phyloP scores from a whole-genome alignment of 2,329 filamentous ascomycete genomes.

The Calonectria honghensis region DNA sequence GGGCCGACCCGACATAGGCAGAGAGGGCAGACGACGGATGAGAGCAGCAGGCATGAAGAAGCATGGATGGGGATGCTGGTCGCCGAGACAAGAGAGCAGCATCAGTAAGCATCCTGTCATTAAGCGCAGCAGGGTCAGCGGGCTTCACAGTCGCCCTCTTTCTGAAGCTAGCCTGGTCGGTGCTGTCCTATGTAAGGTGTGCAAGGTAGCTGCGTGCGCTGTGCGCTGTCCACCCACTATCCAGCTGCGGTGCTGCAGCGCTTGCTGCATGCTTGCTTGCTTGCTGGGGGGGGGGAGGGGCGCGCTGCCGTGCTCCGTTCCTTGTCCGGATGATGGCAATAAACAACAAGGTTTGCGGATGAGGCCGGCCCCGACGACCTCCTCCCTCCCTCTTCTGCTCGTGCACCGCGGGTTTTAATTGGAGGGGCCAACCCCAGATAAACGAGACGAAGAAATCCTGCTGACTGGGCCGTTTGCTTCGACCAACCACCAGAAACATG shows the following conservation, averaged over 20 bases:
- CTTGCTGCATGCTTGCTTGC: background rate
- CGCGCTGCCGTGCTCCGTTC: background rate
- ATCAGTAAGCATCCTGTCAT: slow-evolving; percentile 42
- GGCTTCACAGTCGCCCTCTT: background rate
- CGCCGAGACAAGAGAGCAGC: slow-evolving; percentile 33
- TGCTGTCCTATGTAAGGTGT: background rate
- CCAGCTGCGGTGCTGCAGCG: background rate
- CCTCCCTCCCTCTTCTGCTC: background rate
- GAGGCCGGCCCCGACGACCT: slow-evolving; percentile 2
- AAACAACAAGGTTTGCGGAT: slow-evolving; percentile 22
- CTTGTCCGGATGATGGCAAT: background rate
- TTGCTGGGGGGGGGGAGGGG: background rate
- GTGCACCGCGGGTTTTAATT: slow-evolving; percentile 21
- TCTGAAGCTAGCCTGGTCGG: background rate
- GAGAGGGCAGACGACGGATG: slow-evolving; percentile 17
- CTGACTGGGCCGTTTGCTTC: slow-evolving; percentile 10
- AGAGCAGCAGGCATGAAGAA: slow-evolving; percentile 8
- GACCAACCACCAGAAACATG: slow-evolving; percentile 15
- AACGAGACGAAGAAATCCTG: slow-evolving; percentile 23
- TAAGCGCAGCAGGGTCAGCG: slow-evolving; percentile 18
- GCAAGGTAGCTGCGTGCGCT: background rate
- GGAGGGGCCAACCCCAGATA: slow-evolving; percentile 25
- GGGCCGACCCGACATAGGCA: slow-evolving; percentile 15
- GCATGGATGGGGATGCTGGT: slow-evolving; percentile 15
- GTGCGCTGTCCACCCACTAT: background rate